Evolutionary conservation across 495 filamentous ascomycete genomes (phyloP), one percentile per base, ranked within the genome.

Genomic region (Tuber microsphaerosporum): DNA sequence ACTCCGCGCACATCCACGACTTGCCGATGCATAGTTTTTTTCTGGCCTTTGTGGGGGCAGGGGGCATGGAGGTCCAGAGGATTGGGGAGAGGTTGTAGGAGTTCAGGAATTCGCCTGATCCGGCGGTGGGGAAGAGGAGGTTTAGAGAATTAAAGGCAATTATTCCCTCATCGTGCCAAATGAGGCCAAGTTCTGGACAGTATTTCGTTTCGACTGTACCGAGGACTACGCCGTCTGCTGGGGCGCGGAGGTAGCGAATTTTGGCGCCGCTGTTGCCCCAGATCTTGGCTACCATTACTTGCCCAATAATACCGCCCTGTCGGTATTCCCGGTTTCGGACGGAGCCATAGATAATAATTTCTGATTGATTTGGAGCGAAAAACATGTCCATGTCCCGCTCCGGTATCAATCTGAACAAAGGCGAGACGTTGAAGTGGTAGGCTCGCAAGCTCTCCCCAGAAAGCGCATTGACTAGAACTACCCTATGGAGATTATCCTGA

Each of bases 401-500:
- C 3, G 76, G 76, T 41, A 71, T 26, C 44, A 69, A 34, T 8
- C 31, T 68, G 56, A 76, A 80, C 44, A 48, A 46, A 71, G 74
- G 74, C 19, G 79, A 46, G 39, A 76, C 77, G 34, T 73, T 46
- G 51, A 79, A 73, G 16, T 76, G 77, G 48, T 70, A 81, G 8
- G 74, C 72, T 19, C 61, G 68, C 22, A 68, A 31, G 14, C 68
- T 48, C 6, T 71, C 74, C 34, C 79, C 76, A 10, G 76, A 70
- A 14, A 39, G 65, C 5, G 79, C 74, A 39, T 73, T 43, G 70
- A 79, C 34, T 17, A 81, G 69, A 22, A 79, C 74, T 16, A 81
- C 68, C 3, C 76, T 51, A 51, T 81, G 76, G 31, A 79, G 76
- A 61, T 81, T 81, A 31, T 74, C 41, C 31, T 73, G 46, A 26